Evolutionary conservation across 305 asterid genomes (phyloP), one percentile per base, ranked within the genome.

Genomic region (Fraxinus baroniana): DNA sequence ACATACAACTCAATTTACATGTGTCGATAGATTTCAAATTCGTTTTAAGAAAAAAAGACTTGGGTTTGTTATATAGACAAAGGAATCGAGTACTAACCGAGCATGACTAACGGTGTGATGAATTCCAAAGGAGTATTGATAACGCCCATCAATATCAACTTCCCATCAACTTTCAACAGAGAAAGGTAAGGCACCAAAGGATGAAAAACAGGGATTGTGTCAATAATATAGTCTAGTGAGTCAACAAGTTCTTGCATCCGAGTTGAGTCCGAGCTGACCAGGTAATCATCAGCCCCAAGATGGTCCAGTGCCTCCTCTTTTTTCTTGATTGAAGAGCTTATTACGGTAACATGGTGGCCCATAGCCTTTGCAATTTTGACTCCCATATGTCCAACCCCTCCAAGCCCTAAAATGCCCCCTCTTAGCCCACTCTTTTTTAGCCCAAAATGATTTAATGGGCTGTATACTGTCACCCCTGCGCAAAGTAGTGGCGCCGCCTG

Each of bases 311-410:
- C 99, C 81, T 96, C 99, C 3, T 80, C 93, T 77, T 90, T 86
- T 85, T 96, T 96, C 88, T 83, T 92, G n/a, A 89, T 77, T 0
- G 98, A 94, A 4, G 99, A 96, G 92, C 99, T 96, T 49, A 96
- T 93, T 18, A 94, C 97, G 0, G 97, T 93, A 1, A 96, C 86
- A 36, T 94, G 98, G 78, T 94, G 98, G 15, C 97, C 97, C 94
- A 95, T 89, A 28, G 97, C 98, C 84, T 96, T 96, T 0, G 98
- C 99, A 57, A 96, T 90, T 83, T 89, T 93, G 77, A 94, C 99
- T 13, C 98, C 99, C 98, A 96, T 94, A 68, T 96, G 99, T 5
- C 99, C 98, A 13, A 94, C 98, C 1, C 99, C 99, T 17, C 99
- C 98, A 0, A 96, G 95, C 36, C 99, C 99, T 80, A 93, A 77